Conservation (phyloP, 495 filamentous ascomycete species). For the Tuber calosporum region DNA sequence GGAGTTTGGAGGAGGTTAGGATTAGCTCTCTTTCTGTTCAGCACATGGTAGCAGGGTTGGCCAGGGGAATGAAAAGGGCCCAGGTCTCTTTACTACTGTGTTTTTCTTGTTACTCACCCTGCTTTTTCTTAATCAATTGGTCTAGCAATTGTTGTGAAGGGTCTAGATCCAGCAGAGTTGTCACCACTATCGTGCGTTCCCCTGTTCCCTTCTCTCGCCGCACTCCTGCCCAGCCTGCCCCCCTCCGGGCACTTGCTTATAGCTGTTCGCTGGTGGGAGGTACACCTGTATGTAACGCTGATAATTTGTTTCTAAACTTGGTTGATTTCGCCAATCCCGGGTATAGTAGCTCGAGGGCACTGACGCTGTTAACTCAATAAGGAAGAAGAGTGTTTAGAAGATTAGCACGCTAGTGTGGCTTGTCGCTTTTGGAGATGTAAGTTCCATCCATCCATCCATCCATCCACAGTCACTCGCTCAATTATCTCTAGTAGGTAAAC, state of each 20-base stretch:
- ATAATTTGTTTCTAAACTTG: constrained; percentile 26
- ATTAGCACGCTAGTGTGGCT: constrained; percentile 55
- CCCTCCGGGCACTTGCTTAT: constrained; percentile 18
- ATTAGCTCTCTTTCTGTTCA: background rate
- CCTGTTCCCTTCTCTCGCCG: constrained; percentile 19
- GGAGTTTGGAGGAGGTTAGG: background rate
- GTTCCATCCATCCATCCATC: constrained; percentile 40
- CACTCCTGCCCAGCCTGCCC: constrained; percentile 17
- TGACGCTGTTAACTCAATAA: constrained; percentile 43
- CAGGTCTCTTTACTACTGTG: background rate
- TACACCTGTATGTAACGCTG: constrained; percentile 14
- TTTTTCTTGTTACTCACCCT: background rate
- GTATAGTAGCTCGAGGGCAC: constrained; percentile 50
- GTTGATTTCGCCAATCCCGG: constrained; percentile 49
- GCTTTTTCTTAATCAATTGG: background rate
- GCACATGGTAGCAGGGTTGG: background rate
- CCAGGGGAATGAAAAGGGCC: constrained; percentile 8
- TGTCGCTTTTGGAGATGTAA: constrained; percentile 39
- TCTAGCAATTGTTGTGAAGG: background rate
- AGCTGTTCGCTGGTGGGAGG: constrained; percentile 15
- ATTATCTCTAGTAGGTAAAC: constrained; percentile 40
- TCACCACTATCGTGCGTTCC: constrained; percentile 5
- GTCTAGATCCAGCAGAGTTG: background rate
- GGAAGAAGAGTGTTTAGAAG: constrained; percentile 47
- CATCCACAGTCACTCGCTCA: constrained; percentile 25